Evolutionary conservation across 1,139 yeast genomes (phyloP).

Genomic region (Scheffersomyces illinoinensis): DNA sequence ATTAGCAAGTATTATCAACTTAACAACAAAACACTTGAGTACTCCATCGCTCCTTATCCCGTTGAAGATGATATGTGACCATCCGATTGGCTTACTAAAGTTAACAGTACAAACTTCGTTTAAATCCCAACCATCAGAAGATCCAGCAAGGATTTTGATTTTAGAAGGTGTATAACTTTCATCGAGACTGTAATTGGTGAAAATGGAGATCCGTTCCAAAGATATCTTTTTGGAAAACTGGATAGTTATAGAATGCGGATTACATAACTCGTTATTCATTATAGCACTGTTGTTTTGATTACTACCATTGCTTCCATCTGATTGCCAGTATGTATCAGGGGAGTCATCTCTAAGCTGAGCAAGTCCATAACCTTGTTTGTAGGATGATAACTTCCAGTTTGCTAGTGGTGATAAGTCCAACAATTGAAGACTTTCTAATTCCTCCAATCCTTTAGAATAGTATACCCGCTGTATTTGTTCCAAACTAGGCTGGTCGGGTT

Average conservation of each 20-base stretch:
- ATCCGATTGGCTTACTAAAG: constrained; percentile 76
- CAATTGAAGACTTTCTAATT: constrained; percentile 57
- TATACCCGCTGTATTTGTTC: constrained; percentile 40
- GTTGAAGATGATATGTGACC: constrained; percentile 75
- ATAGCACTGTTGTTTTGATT: constrained; percentile 20
- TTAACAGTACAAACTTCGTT: constrained; percentile 69
- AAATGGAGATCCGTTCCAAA: constrained; percentile 69
- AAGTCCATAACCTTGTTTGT: constrained; percentile 72
- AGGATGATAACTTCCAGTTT: constrained; percentile 81
- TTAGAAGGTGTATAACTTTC: constrained; percentile 91
- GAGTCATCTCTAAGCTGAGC: constrained; percentile 71
- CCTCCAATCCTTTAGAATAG: constrained; percentile 50
- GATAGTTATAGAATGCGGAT: constrained; percentile 81
- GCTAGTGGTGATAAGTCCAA: constrained; percentile 81
- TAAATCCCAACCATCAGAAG: constrained; percentile 78
- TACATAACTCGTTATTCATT: constrained; percentile 46
- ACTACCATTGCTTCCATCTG: constrained; percentile 67
- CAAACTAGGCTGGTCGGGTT: constrained; percentile 19
- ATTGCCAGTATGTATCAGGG: constrained; percentile 86
- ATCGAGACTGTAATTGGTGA: constrained; percentile 65
- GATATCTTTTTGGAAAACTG: constrained; percentile 80
- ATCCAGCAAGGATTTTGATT: constrained; percentile 75
- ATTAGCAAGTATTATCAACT: constrained; percentile 71
- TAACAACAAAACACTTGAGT: constrained; percentile 71
- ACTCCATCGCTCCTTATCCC: constrained; percentile 60